A percentile compares a stretch with the other conserved stretches of the same genome.
These are phyloP conservation scores for Xylaria flabelliformis DNA, from an alignment of 495 filamentous ascomycete genomes.

Conservation along the genomic window DNA sequence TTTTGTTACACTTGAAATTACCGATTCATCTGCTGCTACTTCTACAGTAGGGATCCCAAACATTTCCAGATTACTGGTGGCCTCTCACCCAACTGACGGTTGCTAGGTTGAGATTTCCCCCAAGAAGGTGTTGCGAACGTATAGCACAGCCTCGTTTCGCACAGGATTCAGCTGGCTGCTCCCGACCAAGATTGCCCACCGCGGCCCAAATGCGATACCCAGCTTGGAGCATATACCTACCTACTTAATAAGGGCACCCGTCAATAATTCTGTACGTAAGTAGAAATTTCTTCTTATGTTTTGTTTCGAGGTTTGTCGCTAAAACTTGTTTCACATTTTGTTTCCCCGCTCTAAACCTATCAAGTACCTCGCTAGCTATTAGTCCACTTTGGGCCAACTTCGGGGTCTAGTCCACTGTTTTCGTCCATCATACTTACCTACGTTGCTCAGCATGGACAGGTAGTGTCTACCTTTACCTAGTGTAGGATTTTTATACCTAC, in stretches of 20 bases:
- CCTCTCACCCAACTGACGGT: not conserved
- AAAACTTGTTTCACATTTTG: not conserved
- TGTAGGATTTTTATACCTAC: not conserved
- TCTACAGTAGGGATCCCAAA: no score
- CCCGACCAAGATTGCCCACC: slow-evolving; percentile 4
- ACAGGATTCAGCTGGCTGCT: slow-evolving; percentile 2
- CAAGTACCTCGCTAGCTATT: not conserved
- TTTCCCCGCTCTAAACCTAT: not conserved
- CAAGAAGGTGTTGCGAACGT: slow-evolving; percentile 4
- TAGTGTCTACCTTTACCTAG: not conserved
- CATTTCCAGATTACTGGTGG: no score
- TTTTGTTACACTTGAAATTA: not conserved
- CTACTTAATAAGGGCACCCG: not conserved
- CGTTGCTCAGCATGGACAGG: not conserved
- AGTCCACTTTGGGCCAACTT: slow-evolving; percentile 1
- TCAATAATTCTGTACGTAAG: slow-evolving; percentile 17
- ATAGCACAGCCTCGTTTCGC: slow-evolving; percentile 17
- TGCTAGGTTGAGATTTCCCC: not conserved
- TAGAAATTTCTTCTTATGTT: not conserved
- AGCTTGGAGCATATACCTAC: not conserved
- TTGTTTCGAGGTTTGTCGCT: slow-evolving; percentile 1
- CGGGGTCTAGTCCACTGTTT: not conserved
- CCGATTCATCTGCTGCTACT: not conserved
- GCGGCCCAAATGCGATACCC: slow-evolving; percentile 11
- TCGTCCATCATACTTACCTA: not conserved